Conservation (phyloP, 1,139 yeast genomes). For the Nakaseomyces nivariensis region DNA sequence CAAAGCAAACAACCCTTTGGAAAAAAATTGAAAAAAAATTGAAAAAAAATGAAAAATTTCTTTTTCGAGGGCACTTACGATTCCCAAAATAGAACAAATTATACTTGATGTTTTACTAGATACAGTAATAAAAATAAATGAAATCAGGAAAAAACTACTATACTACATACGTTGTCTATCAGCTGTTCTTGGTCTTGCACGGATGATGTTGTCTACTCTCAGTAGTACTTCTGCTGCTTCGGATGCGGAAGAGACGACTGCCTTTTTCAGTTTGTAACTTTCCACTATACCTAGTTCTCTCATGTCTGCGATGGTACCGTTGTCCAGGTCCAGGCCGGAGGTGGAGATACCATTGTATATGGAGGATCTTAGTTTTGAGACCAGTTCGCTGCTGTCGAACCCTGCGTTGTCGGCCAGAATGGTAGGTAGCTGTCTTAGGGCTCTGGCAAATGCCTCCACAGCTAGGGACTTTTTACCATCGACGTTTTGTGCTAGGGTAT, state of each 20-base stretch:
- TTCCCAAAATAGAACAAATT: neutral
- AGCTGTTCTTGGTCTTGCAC: constrained; percentile 96
- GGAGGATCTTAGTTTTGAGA: constrained; percentile 82
- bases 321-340: constrained; percentile 78
- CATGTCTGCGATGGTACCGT: constrained; percentile 86
- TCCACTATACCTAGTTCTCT: constrained; percentile 88
- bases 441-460: constrained; percentile 87
- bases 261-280: constrained; percentile 80
- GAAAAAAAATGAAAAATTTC: neutral
- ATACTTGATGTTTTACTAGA: neutral
- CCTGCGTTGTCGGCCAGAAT: constrained; percentile 97
- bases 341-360: constrained; percentile 89
- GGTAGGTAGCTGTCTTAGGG: constrained; percentile 89
- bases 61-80: neutral
- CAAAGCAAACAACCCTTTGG: neutral
- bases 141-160: too few relatives aligned
- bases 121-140: neutral
- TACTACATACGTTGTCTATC: constrained; percentile 43
- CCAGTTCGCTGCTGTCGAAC: constrained; percentile 85
- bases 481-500: constrained; percentile 85
- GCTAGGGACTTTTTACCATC: constrained; percentile 93
- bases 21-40: neutral
- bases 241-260: constrained; percentile 92
- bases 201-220: constrained; percentile 90
- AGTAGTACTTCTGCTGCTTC: constrained; percentile 95